Conservation (phyloP, 371 early-diverging fungal genomes). For the Mucor circinelloides region DNA sequence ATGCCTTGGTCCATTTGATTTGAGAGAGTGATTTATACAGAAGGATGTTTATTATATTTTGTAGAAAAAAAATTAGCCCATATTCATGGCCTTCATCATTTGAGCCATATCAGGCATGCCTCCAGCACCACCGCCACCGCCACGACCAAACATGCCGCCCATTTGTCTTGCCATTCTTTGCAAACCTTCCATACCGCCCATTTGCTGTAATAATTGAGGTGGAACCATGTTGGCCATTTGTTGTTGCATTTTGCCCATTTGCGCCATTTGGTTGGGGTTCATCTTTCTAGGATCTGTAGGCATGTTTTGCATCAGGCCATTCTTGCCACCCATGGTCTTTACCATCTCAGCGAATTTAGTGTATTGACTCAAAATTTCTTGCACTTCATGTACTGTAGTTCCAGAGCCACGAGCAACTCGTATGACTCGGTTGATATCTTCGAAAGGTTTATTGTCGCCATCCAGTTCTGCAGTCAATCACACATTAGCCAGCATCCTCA, state of each 20-base stretch:
- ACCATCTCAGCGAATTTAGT: constrained; percentile 89
- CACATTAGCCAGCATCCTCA: neutral
- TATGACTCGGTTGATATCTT: constrained; percentile 76
- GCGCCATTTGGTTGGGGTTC: constrained; percentile 59
- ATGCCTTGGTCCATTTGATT: neutral
- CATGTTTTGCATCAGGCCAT: constrained; percentile 79
- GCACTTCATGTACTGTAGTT: constrained; percentile 82
- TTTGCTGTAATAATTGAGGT: constrained; percentile 75
- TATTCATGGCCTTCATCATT: constrained; percentile 65
- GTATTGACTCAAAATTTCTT: constrained; percentile 85
- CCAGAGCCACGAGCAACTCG: constrained; percentile 96
- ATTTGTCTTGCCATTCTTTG: constrained; percentile 83
- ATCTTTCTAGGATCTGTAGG: constrained; percentile 55
- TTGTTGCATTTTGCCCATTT: constrained; percentile 70
- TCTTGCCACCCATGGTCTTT: constrained; percentile 96
- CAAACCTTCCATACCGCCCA: constrained; percentile 81
- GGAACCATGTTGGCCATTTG: constrained; percentile 73
- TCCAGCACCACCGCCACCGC: constrained; percentile 48
- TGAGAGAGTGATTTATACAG: neutral
- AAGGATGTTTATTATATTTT: neutral
- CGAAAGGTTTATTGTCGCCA: constrained; percentile 90
- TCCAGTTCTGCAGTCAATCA: constrained; percentile 72
- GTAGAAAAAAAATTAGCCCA: neutral
- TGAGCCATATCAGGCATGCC: constrained; percentile 70
- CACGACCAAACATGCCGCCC: constrained; percentile 59